Evolutionary conservation across 805 yeast species (phyloP), one percentile per base, ranked within the genome.

Genomic region (Wickerhamiella kazuoi): DNA sequence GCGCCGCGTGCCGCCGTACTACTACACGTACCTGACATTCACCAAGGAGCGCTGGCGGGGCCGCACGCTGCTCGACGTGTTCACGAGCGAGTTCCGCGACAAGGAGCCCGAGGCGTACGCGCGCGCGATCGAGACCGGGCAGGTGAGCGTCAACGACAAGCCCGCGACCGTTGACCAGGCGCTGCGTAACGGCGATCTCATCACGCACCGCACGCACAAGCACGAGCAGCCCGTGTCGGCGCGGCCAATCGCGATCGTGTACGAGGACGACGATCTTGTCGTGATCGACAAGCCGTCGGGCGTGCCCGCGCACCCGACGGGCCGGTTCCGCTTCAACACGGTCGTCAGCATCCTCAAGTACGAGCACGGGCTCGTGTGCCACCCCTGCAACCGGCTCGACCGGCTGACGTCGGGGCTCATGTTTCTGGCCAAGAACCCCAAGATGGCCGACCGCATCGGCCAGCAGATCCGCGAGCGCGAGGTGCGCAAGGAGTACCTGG

Each of bases 271-370:
- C 6, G 71, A 79, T 37, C 54, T 83, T 18, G 64, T 90, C 4
- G 93, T 80, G 3, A 76, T 90, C 18, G 94, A 87, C 55, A 90
- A 90, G 47, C 98, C 98, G 0, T 70, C 90, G 3, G 96, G 98
- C 0, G 68, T 90, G 2, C 96, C 98, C 0, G 94, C 82, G 0
- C 98, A 90, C 55, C 97, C 98, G 3, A 79, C 95, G 0, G 98
- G 97, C 3, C 48, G 64, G 41, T 87, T 74, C 58, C 62, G 87
- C 41, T 81, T 69, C 56, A 87, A 87, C 54, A 72, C 93, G 0
- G 69, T 82, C 17, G 80, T 93, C 9, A 77, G 76, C 54, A 71
- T 83, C 3, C 58, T 90, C 47, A 76, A 81, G 55, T 71, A 73
- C 40, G 93, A 86, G 49, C 55, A 65, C 43, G 77, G 76, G 1